These are phyloP conservation scores for Hericium coralloides DNA, from an alignment of 768 basidiomycete species.

Conservation along the genomic window DNA sequence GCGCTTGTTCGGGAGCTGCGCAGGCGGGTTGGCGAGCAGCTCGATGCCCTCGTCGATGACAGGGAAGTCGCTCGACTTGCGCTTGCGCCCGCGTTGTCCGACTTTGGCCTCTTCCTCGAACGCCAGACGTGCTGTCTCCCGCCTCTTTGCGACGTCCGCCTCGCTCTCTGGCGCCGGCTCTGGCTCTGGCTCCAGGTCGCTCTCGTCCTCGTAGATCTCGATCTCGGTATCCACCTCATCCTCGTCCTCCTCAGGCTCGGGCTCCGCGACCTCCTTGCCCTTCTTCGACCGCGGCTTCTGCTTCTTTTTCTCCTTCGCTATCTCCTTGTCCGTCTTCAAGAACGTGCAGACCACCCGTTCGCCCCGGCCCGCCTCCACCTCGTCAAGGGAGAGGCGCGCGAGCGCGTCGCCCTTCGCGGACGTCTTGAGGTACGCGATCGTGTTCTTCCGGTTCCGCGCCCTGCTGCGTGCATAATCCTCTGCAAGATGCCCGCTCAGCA, in stretches of 20 bases:
- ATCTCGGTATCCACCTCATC: not conserved
- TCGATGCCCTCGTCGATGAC: no score
- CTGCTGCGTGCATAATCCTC: not conserved
- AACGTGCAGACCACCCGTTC: not conserved
- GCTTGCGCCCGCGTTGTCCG: no score
- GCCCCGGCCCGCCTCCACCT: not conserved
- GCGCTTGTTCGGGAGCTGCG: no score
- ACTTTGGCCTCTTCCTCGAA: no score
- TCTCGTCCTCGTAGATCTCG: not conserved
- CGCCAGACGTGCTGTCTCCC: no score
- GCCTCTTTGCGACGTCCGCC: no score
- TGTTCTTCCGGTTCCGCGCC: not conserved
- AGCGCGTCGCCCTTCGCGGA: not conserved
- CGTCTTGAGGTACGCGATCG: not conserved
- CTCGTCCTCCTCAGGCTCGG: not conserved
- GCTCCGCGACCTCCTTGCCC: not conserved
- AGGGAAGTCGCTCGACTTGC: no score
- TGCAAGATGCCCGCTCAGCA: not conserved
- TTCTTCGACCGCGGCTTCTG: not conserved
- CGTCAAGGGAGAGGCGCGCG: not conserved
- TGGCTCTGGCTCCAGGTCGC: no score
- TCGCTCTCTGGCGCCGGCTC: no score
- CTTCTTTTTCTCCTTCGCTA: not conserved
- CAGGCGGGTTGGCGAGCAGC: no score
- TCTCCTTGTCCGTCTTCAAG: not conserved